Conservation (phyloP, 2,329 filamentous ascomycete species). For the Xylaria sp. region DNA sequence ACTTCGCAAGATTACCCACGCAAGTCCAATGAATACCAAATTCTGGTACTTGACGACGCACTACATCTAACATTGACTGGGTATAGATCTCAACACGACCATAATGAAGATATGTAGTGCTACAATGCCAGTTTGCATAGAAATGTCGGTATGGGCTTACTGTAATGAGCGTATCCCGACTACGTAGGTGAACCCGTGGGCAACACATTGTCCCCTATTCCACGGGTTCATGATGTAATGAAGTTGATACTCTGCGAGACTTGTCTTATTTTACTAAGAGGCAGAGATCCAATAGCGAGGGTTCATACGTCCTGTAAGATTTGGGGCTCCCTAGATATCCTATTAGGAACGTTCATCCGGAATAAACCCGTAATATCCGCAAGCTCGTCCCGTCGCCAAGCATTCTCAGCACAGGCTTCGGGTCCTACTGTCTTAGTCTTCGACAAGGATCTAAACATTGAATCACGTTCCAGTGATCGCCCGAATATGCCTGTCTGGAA, state of each 20-base stretch:
- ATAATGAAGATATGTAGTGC: conserved; percentile 33
- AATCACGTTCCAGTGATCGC: conserved; percentile 50
- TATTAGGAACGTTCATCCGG: conserved; percentile 30
- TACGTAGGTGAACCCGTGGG: conserved; percentile 19
- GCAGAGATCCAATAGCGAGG: conserved; percentile 17
- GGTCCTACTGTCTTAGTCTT: conserved; percentile 39
- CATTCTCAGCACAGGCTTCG: conserved; percentile 22
- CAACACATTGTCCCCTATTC: conserved; percentile 1
- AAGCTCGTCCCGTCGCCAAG: conserved; percentile 34
- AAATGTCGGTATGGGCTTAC: conserved; percentile 28
- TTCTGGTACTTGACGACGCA: conserved; percentile 35
- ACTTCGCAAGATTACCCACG: conserved; percentile 27
- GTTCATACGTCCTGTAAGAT: conserved; percentile 6
- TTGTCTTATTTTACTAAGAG: background rate
- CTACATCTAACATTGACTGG: conserved; percentile 34
- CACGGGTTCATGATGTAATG: background rate
- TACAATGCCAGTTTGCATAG: conserved; percentile 37
- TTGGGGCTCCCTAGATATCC: conserved; percentile 16
- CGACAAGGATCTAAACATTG: conserved; percentile 46
- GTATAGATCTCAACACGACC: conserved; percentile 35
- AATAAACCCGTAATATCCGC: conserved; percentile 39
- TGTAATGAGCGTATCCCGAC: conserved; percentile 17
- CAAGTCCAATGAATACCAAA: conserved; percentile 33
- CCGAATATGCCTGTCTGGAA: conserved; percentile 46
- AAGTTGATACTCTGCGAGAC: background rate